Percentiles rank a stretch among this genome's conserved stretches.
Conservation (phyloP, 139 green algal species). For the Coelastrella sp. region DNA sequence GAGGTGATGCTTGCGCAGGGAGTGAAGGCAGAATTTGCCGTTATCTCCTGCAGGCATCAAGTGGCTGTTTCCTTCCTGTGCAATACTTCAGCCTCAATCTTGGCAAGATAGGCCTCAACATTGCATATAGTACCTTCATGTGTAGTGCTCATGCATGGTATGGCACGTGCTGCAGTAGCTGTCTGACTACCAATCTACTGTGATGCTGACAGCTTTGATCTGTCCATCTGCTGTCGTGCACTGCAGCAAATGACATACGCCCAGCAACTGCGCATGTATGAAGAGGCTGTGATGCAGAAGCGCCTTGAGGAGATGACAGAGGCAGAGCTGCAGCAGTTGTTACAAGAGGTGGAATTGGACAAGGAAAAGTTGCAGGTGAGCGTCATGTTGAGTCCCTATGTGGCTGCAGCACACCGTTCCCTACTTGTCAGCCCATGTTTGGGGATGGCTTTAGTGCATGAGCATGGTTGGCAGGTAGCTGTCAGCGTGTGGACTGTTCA, state of each 20-base stretch:
- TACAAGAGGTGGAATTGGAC: conserved; percentile 37
- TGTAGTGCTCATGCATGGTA: background rate
- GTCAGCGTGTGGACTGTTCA: too few species aligned
- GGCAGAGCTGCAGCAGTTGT: conserved; percentile 56
- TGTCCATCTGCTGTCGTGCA: background rate
- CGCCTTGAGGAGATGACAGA: conserved; percentile 96
- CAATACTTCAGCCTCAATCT: too few species aligned
- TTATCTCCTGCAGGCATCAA: too few species aligned
- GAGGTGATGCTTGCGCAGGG: too few species aligned
- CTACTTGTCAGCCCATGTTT: background rate
- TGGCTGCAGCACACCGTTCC: too few species aligned
- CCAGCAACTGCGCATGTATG: conserved; percentile 98
- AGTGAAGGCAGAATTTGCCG: too few species aligned
- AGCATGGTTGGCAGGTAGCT: too few species aligned
- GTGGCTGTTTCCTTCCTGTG: too few species aligned
- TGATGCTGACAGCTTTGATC: background rate
- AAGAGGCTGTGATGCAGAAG: conserved; percentile 98
- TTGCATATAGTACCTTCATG: too few species aligned
- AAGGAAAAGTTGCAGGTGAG: background rate
- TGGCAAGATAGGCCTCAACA: too few species aligned
- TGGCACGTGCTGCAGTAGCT: background rate
- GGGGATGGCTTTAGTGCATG: background rate
- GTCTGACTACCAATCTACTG: background rate
- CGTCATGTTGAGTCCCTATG: too few species aligned
- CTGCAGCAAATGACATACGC: conserved; percentile 98